These are phyloP conservation scores for Tubosaeta brunneosetosa DNA, from an alignment of 768 basidiomycete genomes.

Conservation along the genomic window DNA sequence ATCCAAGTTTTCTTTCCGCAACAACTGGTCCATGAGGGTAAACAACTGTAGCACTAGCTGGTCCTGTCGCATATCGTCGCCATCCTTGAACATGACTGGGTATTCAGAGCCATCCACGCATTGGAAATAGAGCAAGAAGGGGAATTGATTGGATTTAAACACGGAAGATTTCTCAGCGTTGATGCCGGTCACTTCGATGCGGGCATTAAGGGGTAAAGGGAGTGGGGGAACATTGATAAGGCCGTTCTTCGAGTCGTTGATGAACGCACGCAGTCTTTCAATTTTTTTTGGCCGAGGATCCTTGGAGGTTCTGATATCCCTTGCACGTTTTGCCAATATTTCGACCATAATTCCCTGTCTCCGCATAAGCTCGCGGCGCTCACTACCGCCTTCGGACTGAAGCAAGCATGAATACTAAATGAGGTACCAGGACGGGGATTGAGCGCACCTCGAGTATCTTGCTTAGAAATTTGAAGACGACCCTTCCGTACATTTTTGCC, in stretches of 20 bases:
- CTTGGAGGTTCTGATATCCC: constrained; percentile 83
- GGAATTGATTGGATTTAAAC: constrained; percentile 96
- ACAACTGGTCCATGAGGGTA: constrained; percentile 91
- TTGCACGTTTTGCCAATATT: constrained; percentile 78
- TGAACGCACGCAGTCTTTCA: constrained; percentile 82
- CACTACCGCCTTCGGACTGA: constrained; percentile 69
- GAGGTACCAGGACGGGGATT: not conserved
- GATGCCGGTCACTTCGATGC: constrained; percentile 78
- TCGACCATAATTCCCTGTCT: constrained; percentile 89
- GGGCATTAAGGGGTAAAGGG: constrained; percentile 89
- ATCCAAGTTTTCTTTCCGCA: constrained; percentile 94
- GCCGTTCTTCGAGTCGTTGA: constrained; percentile 82
- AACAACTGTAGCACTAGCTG: constrained; percentile 98
- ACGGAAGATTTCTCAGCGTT: constrained; percentile 89
- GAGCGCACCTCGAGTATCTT: constrained; percentile 74
- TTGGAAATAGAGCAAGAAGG: constrained; percentile 86
- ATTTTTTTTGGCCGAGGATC: constrained; percentile 97
- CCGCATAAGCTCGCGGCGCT: constrained; percentile 83
- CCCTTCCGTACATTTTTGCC: constrained; percentile 90
- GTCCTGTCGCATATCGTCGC: constrained; percentile 97
- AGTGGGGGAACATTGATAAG: constrained; percentile 76
- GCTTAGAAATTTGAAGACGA: constrained; percentile 87
- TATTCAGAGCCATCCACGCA: constrained; percentile 81
- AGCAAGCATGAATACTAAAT: not conserved
- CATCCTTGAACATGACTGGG: constrained; percentile 97